phyloP scores from a whole-genome alignment of 768 basidiomycete genomes.

The Russula virescens region DNA sequence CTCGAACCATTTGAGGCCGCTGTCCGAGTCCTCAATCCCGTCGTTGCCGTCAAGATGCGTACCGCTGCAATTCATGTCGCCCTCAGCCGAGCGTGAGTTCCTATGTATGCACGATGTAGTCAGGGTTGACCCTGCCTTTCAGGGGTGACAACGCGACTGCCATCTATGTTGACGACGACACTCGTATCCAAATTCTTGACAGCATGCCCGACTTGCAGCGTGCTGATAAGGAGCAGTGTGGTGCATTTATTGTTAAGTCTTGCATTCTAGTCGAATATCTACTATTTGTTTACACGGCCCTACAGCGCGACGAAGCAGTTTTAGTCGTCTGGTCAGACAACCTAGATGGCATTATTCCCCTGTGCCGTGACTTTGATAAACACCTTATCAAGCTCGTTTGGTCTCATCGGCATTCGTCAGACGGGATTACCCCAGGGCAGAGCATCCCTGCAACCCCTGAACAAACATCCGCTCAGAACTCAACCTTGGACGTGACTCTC shows the following conservation, averaged over 20 bases:
- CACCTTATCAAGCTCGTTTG: slow-evolving; percentile 80
- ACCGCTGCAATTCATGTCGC: slow-evolving; percentile 79
- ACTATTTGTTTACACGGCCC: not conserved
- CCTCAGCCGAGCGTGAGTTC: slow-evolving; percentile 56
- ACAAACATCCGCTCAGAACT: slow-evolving; percentile 41
- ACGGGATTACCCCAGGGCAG: not conserved
- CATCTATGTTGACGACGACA: slow-evolving; percentile 70
- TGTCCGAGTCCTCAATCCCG: slow-evolving; percentile 67
- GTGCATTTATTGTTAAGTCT: slow-evolving; percentile 74
- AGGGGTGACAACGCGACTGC: slow-evolving; percentile 57
- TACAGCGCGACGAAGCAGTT: slow-evolving; percentile 74
- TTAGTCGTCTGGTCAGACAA: slow-evolving; percentile 83
- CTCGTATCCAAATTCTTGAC: slow-evolving; percentile 82
- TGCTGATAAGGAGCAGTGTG: slow-evolving; percentile 89
- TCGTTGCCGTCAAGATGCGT: slow-evolving; percentile 77
- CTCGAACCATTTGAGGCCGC: slow-evolving; percentile 81
- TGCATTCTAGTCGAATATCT: not conserved
- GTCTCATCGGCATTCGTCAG: slow-evolving; percentile 33
- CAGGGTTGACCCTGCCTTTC: slow-evolving; percentile 2
- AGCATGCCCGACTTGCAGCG: slow-evolving; percentile 58
- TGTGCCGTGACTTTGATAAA: slow-evolving; percentile 67
- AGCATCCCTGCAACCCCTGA: slow-evolving; percentile 36
- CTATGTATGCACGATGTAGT: not conserved
- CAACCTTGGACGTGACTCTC: slow-evolving; percentile 44
- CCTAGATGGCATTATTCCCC: slow-evolving; percentile 70